Evolutionary conservation across 139 green algal genomes (phyloP), one percentile per base, ranked within the genome.

Genomic region (Yamagishiella unicocca): DNA sequence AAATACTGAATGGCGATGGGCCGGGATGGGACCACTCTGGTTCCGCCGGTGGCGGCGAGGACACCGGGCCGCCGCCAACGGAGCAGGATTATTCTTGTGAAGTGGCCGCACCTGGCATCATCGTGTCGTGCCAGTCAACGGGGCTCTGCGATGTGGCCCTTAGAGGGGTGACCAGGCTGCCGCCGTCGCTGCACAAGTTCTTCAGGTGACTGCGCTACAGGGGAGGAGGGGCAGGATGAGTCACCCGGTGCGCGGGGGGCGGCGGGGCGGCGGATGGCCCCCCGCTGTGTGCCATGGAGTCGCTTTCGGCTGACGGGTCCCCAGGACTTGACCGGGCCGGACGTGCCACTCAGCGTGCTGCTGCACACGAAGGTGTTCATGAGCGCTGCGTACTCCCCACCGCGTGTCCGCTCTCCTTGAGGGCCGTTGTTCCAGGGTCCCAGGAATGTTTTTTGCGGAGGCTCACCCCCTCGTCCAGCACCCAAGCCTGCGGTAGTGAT

Each of bases 161-260:
- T 62, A 42, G 80, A 19, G 80, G 64, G 1, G 29, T 77, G 21
- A 77, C 80, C 2, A 62, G 80, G 27, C 64, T 86, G 31, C 80
- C 80, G 42, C 62, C 64, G 40, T 53, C 62, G 24, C 43, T 86
- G 29, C 24, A 43, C 12, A 38, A 35, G 24, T 86, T 54, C 64
- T 86, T 86, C 80, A 86, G 80, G 80, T 86, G 38, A 46, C 43
- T 7, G 55, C 55, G 55, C 21, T 66, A 24, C 55, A 58, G 12
- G 50, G 35, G 70, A 19, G 24, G 67, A 33, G 33, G 10, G 35
- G 67, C 35, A 35, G 35, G 35, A 17, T n/a, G 67, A 8, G 67
- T 25, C 7, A 7, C 5, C 29, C 33, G 35, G 35, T 22, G 12
- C 46, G 9, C 7, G 67, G 4, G 29, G 67, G 33, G 64, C 40